A percentile compares a stretch with the other conserved stretches of the same genome.
phyloP scores from a whole-genome alignment of 2,329 filamentous ascomycete genomes.

The Beauveria australis region DNA sequence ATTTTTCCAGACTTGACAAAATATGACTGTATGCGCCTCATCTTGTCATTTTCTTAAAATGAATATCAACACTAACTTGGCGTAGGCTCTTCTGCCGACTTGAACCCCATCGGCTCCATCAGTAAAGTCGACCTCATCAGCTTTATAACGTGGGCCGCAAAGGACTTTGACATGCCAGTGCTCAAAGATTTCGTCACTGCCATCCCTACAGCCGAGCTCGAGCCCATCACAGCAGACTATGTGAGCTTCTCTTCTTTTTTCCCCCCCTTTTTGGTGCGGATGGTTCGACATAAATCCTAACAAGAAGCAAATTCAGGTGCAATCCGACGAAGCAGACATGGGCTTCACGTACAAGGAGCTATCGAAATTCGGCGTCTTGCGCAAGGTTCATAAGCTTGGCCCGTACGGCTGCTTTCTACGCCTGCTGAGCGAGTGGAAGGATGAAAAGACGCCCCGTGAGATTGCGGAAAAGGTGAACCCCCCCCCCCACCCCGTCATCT shows the following conservation, averaged over 20 bases:
- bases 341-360: slow-evolving; percentile 35
- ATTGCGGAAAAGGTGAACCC: slow-evolving; percentile 34
- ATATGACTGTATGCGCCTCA: slow-evolving; percentile 17
- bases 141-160: slow-evolving; percentile 52
- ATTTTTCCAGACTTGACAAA: slow-evolving; percentile 23
- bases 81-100: slow-evolving; percentile 32
- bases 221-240: slow-evolving; percentile 30
- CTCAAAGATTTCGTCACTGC: slow-evolving; percentile 55
- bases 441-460: slow-evolving; percentile 21
- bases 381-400: slow-evolving; percentile 33
- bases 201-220: slow-evolving; percentile 45
- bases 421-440: slow-evolving; percentile 30
- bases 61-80: not conserved
- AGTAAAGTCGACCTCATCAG: slow-evolving; percentile 55
- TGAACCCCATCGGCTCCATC: slow-evolving; percentile 19
- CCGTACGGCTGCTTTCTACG: slow-evolving; percentile 32
- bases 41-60: not conserved
- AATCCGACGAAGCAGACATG: slow-evolving; percentile 35
- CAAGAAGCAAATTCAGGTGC: slow-evolving; percentile 16
- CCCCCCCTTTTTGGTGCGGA: no score
- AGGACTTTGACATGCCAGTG: slow-evolving; percentile 52
- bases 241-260: not conserved
- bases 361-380: slow-evolving; percentile 28
- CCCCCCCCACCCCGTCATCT: no score
- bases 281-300: not conserved